A percentile compares a stretch with the other conserved stretches of the same genome.
Conservation (phyloP, 176 grass and related monocot genomes). For the Areca catechu region DNA sequence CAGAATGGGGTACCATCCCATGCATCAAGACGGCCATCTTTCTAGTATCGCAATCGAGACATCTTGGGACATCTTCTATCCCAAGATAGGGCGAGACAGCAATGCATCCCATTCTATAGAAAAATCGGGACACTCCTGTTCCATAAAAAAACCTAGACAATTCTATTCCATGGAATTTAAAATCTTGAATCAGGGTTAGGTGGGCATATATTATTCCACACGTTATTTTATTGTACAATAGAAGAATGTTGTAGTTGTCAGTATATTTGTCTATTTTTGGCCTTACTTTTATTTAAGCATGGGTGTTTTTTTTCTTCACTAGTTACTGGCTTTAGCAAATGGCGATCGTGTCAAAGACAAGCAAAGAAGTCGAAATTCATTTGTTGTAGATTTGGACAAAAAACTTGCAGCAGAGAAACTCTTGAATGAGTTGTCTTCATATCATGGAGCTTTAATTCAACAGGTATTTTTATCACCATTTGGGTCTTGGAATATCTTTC, state of each 20-base stretch:
- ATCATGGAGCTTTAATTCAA: conserved; percentile 76
- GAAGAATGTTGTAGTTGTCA: background rate
- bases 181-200: too few species aligned
- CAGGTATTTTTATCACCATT: conserved; percentile 35
- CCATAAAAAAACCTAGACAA: too few species aligned
- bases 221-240: too few species aligned
- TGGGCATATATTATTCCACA: too few species aligned
- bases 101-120: too few species aligned
- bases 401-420: conserved; percentile 93
- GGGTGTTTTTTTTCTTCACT: conserved; percentile 16
- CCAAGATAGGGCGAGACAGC: too few species aligned
- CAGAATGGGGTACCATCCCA: too few species aligned
- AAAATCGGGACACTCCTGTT: too few species aligned
- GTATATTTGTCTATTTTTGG: conserved; percentile 7
- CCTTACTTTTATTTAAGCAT: conserved; percentile 5
- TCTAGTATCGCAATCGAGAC: too few species aligned
- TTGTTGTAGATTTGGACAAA: conserved; percentile 94
- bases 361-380: conserved; percentile 83
- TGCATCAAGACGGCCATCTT: too few species aligned
- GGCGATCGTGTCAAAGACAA: conserved; percentile 97
- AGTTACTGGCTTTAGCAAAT: conserved; percentile 91
- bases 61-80: too few species aligned
- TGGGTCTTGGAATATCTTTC: background rate
- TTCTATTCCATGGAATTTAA: too few species aligned
- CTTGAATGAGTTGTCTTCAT: conserved; percentile 65